Base-by-base conservation (phyloP, 331 rosid species). In the Stylosanthes scabra region DNA sequence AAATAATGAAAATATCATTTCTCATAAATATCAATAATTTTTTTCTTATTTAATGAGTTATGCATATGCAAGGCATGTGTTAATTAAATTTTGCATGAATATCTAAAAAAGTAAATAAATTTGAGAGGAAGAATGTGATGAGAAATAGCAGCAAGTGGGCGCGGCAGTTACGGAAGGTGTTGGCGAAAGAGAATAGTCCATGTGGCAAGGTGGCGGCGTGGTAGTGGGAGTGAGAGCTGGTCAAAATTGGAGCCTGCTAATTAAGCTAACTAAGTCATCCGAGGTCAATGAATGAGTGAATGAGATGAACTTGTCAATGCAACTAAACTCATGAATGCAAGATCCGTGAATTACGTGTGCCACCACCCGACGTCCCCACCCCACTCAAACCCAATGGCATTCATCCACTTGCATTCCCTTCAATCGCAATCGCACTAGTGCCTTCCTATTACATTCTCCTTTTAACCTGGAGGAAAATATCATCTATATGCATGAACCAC, bases 221-320 rank as follows among this genome's bases (percentile, higher is more conserved):
- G 25, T 20, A 1, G 25, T 20, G 25, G 25, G 45, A 8, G 27
- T 34, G 5, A 3, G 71, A 63, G 63, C 3, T 4, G 2, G 56
- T 10, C 70, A 34, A 34, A 34, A 34, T 34, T 34, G 39, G 39
- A 34, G 6, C 39, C 39, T 34, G 5, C 6, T 31, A 29, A 29
- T 2, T 42, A 5, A 2, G 8, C 20, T 8, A 20, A 20, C 5
- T 4, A 65, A 65, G 57, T 65, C 42, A 12, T 63, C 49, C 7
- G n/a, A 12, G 28, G 72, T 65, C 72, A 74, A 41, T 62, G 56
- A 8, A 42, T 3, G 25, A 52, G 44, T 51, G 62, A 60, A 34
- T 39, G 25, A 27, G 25, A 44, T 13, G 78, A 55, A 74, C 27
- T 9, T 52, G 25, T 20, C 39, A 34, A 34, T 34, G 39, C 39